Evolutionary conservation across 208 protist species (phyloP), one percentile per base, ranked within the genome.

Genomic region (Balamuthia mandrillaris): DNA sequence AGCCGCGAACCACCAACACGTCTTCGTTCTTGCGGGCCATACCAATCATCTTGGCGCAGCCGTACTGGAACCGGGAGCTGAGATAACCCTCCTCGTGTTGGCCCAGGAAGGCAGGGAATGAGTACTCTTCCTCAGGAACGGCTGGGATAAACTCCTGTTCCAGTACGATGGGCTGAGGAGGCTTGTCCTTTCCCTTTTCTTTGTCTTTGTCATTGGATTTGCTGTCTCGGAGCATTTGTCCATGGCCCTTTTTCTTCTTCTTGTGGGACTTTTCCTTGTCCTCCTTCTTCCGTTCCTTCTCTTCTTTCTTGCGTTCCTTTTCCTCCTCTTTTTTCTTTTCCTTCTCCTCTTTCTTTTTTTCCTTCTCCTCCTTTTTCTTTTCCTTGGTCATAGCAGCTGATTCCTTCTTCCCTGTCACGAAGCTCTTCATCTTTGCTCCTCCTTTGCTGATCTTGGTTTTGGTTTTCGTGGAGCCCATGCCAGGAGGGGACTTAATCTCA

Each of bases 1-100:
- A 27, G 45, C 68, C 29, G 31, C 68, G 39, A 14, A 78, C 29
- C 68, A 78, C 58, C 44, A 78, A 31, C 68, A 47, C 58, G 44
- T 78, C 68, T 18, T 78, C 68, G 68, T 78, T 78, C 68, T 78
- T 78, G 16, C 68, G 68, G 0, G 45, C 68, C 68, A 78, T 14
- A 78, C 68, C 68, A 47, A 78, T 78, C 68, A 78, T 78, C 45
- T 78, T 78, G 39, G 68, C 68, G 29, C 68, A 78, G 6, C 68
- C 68, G 12, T 58, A 33, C 16, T 24, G 29, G 27, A 78, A 78
- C 1, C 68, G 68, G 9, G 51, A 58, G 68, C 68, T 78, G 4
- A 49, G 44, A 24, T 42, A 39, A 3, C 68, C 68, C 18, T 78
- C 68, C 9, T 78, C 68, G 44, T 77, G 47, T 18, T 24, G 47